These are phyloP conservation scores for Penicillium daleae DNA, from an alignment of 495 filamentous ascomycete genomes.

Conservation along the genomic window DNA sequence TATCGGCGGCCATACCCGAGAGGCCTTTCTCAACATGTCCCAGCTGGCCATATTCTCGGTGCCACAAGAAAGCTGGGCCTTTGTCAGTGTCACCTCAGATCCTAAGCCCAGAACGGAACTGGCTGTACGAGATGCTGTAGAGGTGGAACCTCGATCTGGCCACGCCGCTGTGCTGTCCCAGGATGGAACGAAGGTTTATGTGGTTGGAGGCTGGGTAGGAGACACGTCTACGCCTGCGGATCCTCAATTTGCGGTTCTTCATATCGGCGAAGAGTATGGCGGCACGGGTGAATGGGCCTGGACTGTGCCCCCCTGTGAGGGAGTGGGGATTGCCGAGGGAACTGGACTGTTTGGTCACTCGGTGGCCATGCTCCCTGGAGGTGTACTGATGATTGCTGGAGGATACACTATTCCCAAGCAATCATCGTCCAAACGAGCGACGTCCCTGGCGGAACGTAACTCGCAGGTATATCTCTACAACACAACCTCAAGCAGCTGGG, in stretches of 20 bases:
- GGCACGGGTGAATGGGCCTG: slow-evolving; percentile 74
- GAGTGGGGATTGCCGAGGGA: slow-evolving; percentile 47
- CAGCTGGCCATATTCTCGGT: slow-evolving; percentile 85
- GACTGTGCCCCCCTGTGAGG: slow-evolving; percentile 57
- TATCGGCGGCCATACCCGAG: slow-evolving; percentile 81
- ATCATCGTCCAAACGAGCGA: slow-evolving; percentile 43
- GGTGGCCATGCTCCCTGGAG: slow-evolving; percentile 79
- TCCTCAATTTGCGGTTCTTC: slow-evolving; percentile 77
- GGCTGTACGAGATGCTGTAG: slow-evolving; percentile 38
- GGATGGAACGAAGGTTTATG: slow-evolving; percentile 72
- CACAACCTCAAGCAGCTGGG: slow-evolving; percentile 73
- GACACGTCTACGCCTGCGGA: slow-evolving; percentile 71
- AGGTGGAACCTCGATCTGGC: slow-evolving; percentile 78
- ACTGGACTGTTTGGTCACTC: slow-evolving; percentile 84
- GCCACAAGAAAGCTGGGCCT: slow-evolving; percentile 85
- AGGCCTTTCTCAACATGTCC: slow-evolving; percentile 91
- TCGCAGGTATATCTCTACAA: slow-evolving; percentile 72
- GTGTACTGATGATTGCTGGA: slow-evolving; percentile 87
- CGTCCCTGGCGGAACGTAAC: slow-evolving; percentile 39
- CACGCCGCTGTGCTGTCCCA: slow-evolving; percentile 79
- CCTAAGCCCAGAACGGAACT: slow-evolving; percentile 49
- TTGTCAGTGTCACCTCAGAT: slow-evolving; percentile 63
- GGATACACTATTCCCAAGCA: slow-evolving; percentile 69
- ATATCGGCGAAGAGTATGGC: slow-evolving; percentile 71
- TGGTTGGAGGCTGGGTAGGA: slow-evolving; percentile 92